phyloP scores from a whole-genome alignment of 768 basidiomycete species.

The Phylloporus rhodoxanthus region DNA sequence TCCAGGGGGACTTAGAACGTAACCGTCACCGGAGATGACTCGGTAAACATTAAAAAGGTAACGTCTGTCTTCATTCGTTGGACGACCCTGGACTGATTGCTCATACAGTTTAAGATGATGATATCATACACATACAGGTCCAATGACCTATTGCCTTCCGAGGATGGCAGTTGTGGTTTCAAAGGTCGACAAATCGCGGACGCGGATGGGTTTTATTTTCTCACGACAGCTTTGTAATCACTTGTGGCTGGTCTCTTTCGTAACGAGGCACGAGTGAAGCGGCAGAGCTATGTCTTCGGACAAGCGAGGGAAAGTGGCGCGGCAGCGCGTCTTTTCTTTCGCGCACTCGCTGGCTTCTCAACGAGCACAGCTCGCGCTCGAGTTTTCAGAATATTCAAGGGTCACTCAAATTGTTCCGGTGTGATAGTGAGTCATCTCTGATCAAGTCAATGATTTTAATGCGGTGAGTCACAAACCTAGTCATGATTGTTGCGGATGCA shows the following conservation, averaged over 20 bases:
- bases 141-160: constrained; percentile 71
- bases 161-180: constrained; percentile 60
- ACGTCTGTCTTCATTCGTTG: constrained; percentile 33
- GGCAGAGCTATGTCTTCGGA: too few species aligned
- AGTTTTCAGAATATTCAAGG: too few species aligned
- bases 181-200: constrained; percentile 44
- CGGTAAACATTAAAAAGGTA: constrained; percentile 74
- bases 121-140: constrained; percentile 92
- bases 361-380: too few species aligned
- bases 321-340: too few species aligned
- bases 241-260: too few species aligned
- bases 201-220: constrained; percentile 8
- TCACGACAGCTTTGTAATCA: not conserved
- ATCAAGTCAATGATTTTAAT: too few species aligned
- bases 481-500: too few species aligned
- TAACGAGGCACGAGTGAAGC: too few species aligned
- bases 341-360: too few species aligned
- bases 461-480: too few species aligned
- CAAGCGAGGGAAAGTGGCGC: too few species aligned
- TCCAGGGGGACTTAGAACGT: constrained; percentile 53
- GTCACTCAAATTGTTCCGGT: not conserved
- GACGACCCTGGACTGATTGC: constrained; percentile 1
- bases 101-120: constrained; percentile 80
- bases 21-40: constrained; percentile 85
- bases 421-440: not conserved